Base-by-base conservation (phyloP, 1,284 basidiomycete species). In the Ustilago tritici region DNA sequence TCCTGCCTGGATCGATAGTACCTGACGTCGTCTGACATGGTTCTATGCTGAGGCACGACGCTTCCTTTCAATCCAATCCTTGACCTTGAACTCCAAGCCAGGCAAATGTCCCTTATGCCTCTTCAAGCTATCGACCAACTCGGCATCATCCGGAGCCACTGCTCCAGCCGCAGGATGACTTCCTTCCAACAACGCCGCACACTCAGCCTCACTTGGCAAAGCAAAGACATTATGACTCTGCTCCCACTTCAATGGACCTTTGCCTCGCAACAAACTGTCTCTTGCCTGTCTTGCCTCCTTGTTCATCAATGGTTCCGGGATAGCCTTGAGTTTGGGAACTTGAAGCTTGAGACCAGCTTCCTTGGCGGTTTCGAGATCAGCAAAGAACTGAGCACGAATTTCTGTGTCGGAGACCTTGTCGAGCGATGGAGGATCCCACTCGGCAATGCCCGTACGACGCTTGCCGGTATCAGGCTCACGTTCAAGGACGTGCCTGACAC, bases 401-500 rank as follows among this genome's bases (percentile, higher is more conserved):
- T 56, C n/a, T 10, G 61, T 49, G 53, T 83, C 78, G n/a, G 63
- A 58, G 6, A 85, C 84, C 34, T 81, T 58, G 19, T 79, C 80
- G 35, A 85, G 70, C n/a, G 66, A 62, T 4, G 62, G 23, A 0
- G 83, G 80, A 2, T 77, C 49, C 84, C 84, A 86, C 1, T 61
- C 47, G 0, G 84, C 81, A 4, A 68, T 47, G 11, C 83, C 84
- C 6, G 71, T 67, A 10, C 78, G 36, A 34, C 84, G 76, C 69
- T 85, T 84, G 38, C 83, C 83, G 15, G 83, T 84, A 8, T 49
- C 58, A 0, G 84, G 84, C 47, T 86, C 84, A 46, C 80, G 80
- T 17, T 70, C 71, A 12, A 86, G 70, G 5, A 79, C 77, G 64
- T 82, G 79, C 10, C 73, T 78, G 0, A 86, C 84, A 28, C 84